Base-by-base conservation (phyloP, 2,329 filamentous ascomycete species). In the Ophiostoma tasmaniense region DNA sequence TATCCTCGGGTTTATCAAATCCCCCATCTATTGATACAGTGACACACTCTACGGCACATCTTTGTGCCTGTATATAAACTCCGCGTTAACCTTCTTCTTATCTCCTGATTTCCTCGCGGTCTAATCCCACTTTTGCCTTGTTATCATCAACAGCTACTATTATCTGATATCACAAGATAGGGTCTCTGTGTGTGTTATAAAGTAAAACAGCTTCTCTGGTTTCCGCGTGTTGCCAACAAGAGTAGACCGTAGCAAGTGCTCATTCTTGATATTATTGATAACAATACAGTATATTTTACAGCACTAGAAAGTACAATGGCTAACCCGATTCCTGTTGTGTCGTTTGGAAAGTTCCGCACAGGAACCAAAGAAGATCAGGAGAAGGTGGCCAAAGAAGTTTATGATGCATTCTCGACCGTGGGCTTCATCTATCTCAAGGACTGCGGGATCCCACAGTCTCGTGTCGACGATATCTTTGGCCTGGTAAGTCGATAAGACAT, bases 391-490 rank as follows among this genome's bases (percentile, higher is more conserved):
- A 62, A 67, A 25, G 33, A 67, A 25, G 22, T 67, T 22, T 67
- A 67, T 35, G 20, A 50, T 50, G 66, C 66, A 7, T 67, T 67
- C 13, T 50, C 33, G 35, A 67, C 30, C 4, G 33, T 67, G 3
- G 66, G 66, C 35, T 67, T 59, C 52, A 39, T 67, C 35, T 67
- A 67, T n/a, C 55, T 67, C 13, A 67, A 67, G 37, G 55, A 67
- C 37, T 39, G 30, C 6, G 66, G 66, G 17, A 67, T 67, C 30
- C 45, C 66, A 3, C 35, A 67, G n/a, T 59, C 37, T 7, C 35
- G 37, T 13, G 37, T 67, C 45, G 35, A 67, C n/a, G 66, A 35
- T 22, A 67, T 67, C 20, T 67, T 67, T 50, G 37, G 3, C 22
- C 28, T 45, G 14, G 66, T 67, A 28, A 20, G 66, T 67, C 10